Evolutionary conservation across 2,329 filamentous ascomycete species (phyloP).

Genomic region (Aspergillus tamarii): DNA sequence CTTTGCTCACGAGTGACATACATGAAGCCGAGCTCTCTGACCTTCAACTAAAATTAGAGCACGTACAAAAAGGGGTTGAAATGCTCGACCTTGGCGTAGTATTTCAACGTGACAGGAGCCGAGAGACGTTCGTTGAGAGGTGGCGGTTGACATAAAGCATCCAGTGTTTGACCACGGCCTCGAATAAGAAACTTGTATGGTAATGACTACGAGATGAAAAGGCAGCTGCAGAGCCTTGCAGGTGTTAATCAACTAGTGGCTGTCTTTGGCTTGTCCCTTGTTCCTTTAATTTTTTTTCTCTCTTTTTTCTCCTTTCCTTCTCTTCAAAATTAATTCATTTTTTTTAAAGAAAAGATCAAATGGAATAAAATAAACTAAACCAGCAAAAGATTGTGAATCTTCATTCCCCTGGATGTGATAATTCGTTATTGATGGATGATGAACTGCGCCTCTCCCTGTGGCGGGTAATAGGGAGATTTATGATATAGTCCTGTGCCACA

Average conservation of each 20-base stretch:
- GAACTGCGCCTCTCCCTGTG: neutral
- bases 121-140: constrained; percentile 36
- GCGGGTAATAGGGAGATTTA: neutral
- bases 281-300: no score
- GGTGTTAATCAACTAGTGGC: neutral
- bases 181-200: neutral
- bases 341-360: no score
- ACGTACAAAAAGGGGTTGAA: constrained; percentile 38
- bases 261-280: neutral
- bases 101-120: constrained; percentile 33
- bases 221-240: neutral
- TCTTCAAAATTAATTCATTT: no score
- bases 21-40: constrained; percentile 31
- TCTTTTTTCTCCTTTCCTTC: neutral
- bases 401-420: no score
- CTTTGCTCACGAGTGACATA: constrained; percentile 31
- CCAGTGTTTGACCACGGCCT: neutral
- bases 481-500: constrained; percentile 6
- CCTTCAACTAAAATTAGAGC: constrained; percentile 35
- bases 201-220: neutral
- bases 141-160: constrained; percentile 26
- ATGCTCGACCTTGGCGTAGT: constrained; percentile 38
- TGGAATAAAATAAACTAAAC: no score
- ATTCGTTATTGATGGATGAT: neutral
- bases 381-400: no score